Percentiles rank a stretch among this genome's conserved stretches.
These are phyloP conservation scores for Fusarium burgessii DNA, from an alignment of 2,329 filamentous ascomycete species.

Conservation along the genomic window DNA sequence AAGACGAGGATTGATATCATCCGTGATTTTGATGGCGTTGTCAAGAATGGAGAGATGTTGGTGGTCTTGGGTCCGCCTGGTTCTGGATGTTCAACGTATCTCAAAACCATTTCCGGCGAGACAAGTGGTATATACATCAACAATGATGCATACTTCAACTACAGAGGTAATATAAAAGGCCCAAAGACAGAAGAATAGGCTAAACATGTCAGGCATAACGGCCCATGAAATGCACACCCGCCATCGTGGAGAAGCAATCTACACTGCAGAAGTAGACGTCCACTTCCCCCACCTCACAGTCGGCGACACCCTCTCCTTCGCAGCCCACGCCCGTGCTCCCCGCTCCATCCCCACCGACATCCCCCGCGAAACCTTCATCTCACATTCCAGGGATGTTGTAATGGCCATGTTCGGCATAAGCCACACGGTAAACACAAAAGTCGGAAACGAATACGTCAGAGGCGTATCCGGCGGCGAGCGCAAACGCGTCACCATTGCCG, in stretches of 20 bases:
- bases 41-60: conserved; percentile 76
- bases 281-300: conserved; percentile 81
- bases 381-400: conserved; percentile 73
- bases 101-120: conserved; percentile 84
- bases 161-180: conserved; percentile 66
- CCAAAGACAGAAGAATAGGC: rapidly evolving
- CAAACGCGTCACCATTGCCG: conserved; percentile 55
- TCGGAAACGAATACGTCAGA: conserved; percentile 77
- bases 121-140: conserved; percentile 81
- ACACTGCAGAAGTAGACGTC: conserved; percentile 83
- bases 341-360: conserved; percentile 68
- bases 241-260: conserved; percentile 80
- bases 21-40: conserved; percentile 72
- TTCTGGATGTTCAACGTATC: conserved; percentile 80
- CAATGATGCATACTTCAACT: conserved; percentile 78
- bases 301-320: conserved; percentile 80
- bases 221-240: conserved; percentile 41
- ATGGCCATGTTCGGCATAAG: conserved; percentile 79
- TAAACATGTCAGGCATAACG: conserved; percentile 29
- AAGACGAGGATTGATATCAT: conserved; percentile 73
- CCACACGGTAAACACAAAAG: conserved; percentile 75
- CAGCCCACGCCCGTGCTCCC: conserved; percentile 74
- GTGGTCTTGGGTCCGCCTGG: conserved; percentile 77
- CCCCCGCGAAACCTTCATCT: conserved; percentile 62
- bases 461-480: conserved; percentile 66